Conservation (phyloP, 2,329 filamentous ascomycete genomes). For the Trichophyton equinum region DNA sequence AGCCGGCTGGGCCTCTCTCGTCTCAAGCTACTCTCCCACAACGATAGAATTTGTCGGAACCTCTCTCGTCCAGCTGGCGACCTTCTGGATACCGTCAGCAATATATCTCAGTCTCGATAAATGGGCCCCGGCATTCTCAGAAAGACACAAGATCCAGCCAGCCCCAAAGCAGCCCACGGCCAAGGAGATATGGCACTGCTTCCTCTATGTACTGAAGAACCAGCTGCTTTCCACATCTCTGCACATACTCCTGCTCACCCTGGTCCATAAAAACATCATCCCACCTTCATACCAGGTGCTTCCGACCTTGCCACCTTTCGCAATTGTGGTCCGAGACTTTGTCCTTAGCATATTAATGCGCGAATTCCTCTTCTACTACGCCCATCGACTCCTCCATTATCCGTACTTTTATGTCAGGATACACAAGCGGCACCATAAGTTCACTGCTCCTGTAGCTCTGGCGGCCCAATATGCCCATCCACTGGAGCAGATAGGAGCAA, state of each 20-base stretch:
- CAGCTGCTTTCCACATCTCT: conserved; percentile 35
- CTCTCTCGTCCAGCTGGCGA: conserved; percentile 32
- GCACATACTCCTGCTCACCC: conserved; percentile 15
- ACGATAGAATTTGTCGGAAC: conserved; percentile 25
- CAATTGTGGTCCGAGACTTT: conserved; percentile 33
- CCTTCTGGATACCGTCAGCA: conserved; percentile 13
- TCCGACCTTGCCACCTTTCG: conserved; percentile 24
- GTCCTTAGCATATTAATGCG: conserved; percentile 31
- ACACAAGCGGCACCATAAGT: conserved; percentile 46
- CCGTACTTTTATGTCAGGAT: conserved; percentile 38
- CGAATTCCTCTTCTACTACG: conserved; percentile 45
- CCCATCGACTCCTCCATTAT: conserved; percentile 42
- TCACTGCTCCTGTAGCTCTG: conserved; percentile 44
- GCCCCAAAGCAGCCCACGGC: conserved; percentile 11
- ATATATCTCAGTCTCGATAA: conserved; percentile 13
- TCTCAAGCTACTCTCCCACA: conserved; percentile 10
- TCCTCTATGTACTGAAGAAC: conserved; percentile 29
- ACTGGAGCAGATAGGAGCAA: conserved; percentile 44
- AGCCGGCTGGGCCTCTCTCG: conserved; percentile 6
- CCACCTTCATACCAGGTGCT: conserved; percentile 31
- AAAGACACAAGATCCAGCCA: conserved; percentile 14
- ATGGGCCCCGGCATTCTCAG: conserved; percentile 12
- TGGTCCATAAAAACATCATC: conserved; percentile 10
- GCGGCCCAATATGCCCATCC: conserved; percentile 47
- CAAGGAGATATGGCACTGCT: conserved; percentile 12